phyloP scores from a whole-genome alignment of 768 basidiomycete species.

The Lyophyllum shimeji region DNA sequence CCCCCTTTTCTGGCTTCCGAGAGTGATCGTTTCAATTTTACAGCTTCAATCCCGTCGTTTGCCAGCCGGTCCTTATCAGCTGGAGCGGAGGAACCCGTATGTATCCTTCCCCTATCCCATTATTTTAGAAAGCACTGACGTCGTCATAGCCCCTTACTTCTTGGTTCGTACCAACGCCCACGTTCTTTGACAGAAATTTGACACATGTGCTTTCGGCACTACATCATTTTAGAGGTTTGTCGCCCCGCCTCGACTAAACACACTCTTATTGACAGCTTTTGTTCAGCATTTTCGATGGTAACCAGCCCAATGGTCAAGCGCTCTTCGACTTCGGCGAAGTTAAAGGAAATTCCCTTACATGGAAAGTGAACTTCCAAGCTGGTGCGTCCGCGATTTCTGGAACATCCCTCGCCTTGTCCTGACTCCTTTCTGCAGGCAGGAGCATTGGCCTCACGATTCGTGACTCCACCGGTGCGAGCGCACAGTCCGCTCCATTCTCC shows the following conservation, averaged over 20 bases:
- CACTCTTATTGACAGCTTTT: not conserved
- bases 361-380: slow-evolving; percentile 50
- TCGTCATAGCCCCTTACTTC: slow-evolving; percentile 54
- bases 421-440: slow-evolving; percentile 36
- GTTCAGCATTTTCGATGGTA: slow-evolving; percentile 55
- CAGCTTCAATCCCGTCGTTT: slow-evolving; percentile 51
- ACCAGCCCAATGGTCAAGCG: slow-evolving; percentile 39
- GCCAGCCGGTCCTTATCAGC: slow-evolving; percentile 52
- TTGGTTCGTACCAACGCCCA: slow-evolving; percentile 47
- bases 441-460: slow-evolving; percentile 57
- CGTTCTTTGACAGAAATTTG: not conserved
- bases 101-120: slow-evolving; percentile 23
- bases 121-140: slow-evolving; percentile 11
- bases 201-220: slow-evolving; percentile 4
- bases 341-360: slow-evolving; percentile 43
- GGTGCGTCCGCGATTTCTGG: slow-evolving; percentile 36
- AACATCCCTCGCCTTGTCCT: not conserved
- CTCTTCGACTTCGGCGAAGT: slow-evolving; percentile 46
- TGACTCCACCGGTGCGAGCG: slow-evolving; percentile 54
- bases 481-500: slow-evolving; percentile 53
- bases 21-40: slow-evolving; percentile 9
- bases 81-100: slow-evolving; percentile 61
- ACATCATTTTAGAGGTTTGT: slow-evolving; percentile 35
- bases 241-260: not conserved
- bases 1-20: not conserved